A percentile compares a stretch with the other conserved stretches of the same genome.
Evolutionary conservation across 441 rosid species (phyloP).

Genomic region (Adansonia grandidieri): DNA sequence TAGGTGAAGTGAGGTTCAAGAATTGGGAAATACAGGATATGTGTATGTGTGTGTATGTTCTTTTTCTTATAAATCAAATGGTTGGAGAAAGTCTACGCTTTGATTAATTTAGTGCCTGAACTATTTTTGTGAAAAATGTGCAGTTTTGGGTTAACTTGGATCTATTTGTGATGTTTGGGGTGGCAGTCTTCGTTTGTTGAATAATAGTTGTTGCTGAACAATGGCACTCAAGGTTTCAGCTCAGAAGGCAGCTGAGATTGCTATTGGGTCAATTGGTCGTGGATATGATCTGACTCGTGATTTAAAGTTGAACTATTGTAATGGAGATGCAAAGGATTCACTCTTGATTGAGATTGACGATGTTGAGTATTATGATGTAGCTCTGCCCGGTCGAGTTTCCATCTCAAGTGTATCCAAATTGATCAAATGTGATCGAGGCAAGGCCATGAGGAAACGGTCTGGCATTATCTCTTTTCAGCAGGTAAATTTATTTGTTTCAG

Average conservation of each 20-base stretch:
- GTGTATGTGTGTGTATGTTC: not conserved
- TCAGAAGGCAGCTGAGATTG: slow-evolving; percentile 81
- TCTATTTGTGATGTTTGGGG: slow-evolving; percentile 26
- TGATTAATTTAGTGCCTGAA: not conserved
- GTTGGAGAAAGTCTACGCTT: not conserved
- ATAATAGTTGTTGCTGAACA: slow-evolving; percentile 43
- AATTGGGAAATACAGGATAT: not conserved
- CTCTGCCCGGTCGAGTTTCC: slow-evolving; percentile 82
- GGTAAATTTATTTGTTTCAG: slow-evolving; percentile 43
- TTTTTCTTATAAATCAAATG: slow-evolving; percentile 5
- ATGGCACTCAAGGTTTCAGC: slow-evolving; percentile 84
- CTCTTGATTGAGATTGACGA: slow-evolving; percentile 74
- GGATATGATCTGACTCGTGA: slow-evolving; percentile 87
- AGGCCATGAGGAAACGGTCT: slow-evolving; percentile 73
- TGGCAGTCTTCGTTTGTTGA: slow-evolving; percentile 18
- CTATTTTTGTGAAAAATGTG: not conserved
- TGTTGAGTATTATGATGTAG: slow-evolving; percentile 60
- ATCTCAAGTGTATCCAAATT: slow-evolving; percentile 77
- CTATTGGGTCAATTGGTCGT: slow-evolving; percentile 81
- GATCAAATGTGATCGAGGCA: slow-evolving; percentile 90
- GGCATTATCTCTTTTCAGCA: slow-evolving; percentile 90
- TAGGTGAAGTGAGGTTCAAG: slow-evolving; percentile 11
- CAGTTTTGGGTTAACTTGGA: not conserved
- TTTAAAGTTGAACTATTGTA: slow-evolving; percentile 75
- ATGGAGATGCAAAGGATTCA: slow-evolving; percentile 55